Evolutionary conservation across 345 rosid genomes (phyloP).

Genomic region (Boechera retrofracta): DNA sequence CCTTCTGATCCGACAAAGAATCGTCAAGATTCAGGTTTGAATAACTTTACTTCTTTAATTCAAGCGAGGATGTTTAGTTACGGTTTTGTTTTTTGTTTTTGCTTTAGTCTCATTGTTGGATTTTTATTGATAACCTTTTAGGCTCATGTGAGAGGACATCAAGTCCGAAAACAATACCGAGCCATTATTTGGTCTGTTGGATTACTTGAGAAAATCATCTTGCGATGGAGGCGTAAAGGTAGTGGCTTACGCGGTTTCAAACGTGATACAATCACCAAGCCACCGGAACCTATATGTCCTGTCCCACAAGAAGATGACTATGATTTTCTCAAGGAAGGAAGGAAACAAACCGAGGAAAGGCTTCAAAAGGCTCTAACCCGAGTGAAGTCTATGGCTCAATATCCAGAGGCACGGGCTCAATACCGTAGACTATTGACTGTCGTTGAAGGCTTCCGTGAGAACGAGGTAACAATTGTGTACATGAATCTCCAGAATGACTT

Average conservation of each 20-base stretch:
- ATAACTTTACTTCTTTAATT: not conserved
- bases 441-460: constrained; percentile 68
- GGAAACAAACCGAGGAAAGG: constrained; percentile 87
- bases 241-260: constrained; percentile 87
- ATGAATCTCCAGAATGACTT: not conserved
- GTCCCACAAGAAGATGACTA: constrained; percentile 65
- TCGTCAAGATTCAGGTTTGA: constrained; percentile 88
- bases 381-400: constrained; percentile 92
- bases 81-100: not conserved
- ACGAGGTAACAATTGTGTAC: constrained; percentile 54
- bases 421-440: constrained; percentile 79
- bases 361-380: constrained; percentile 82
- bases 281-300: constrained; percentile 47
- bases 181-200: constrained; percentile 87
- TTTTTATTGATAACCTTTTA: constrained; percentile 37
- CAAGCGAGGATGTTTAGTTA: not conserved
- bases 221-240: constrained; percentile 93
- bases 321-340: constrained; percentile 88
- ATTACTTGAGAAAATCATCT: constrained; percentile 82
- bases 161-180: constrained; percentile 76
- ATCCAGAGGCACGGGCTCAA: constrained; percentile 86
- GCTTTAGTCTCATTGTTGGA: constrained; percentile 27
- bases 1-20: constrained; percentile 71
- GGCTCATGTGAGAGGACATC: constrained; percentile 97
- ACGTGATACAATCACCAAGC: constrained; percentile 55